These are phyloP conservation scores for Talaromyces islandicus DNA, from an alignment of 2,329 filamentous ascomycete genomes.

Conservation along the genomic window DNA sequence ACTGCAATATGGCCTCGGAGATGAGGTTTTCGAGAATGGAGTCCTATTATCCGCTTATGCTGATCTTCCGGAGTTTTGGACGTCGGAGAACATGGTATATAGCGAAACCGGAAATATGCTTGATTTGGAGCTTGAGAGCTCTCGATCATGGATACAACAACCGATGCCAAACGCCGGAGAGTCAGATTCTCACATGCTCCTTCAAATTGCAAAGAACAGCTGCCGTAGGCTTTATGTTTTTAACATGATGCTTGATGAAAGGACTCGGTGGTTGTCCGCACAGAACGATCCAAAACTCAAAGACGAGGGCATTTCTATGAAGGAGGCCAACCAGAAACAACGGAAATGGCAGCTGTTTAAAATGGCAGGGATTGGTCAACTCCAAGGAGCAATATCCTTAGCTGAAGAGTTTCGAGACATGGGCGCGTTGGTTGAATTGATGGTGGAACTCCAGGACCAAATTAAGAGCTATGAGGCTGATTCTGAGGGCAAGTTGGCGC, in stretches of 20 bases:
- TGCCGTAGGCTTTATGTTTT: slow-evolving; percentile 51
- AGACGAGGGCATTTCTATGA: slow-evolving; percentile 45
- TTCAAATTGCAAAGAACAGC: slow-evolving; percentile 47
- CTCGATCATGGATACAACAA: slow-evolving; percentile 32
- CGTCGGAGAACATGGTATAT: slow-evolving; percentile 50
- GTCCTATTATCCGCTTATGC: slow-evolving; percentile 60
- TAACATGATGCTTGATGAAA: slow-evolving; percentile 55
- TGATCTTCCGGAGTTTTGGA: slow-evolving; percentile 77
- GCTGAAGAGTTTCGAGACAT: slow-evolving; percentile 61
- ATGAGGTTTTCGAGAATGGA: slow-evolving; percentile 60
- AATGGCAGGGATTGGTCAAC: slow-evolving; percentile 47
- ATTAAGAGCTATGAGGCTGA: slow-evolving; percentile 19
- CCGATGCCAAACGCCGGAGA: slow-evolving; percentile 22
- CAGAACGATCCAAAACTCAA: slow-evolving; percentile 45
- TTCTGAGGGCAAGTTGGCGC: slow-evolving; percentile 2
- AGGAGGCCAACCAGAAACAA: slow-evolving; percentile 34
- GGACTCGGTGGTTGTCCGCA: slow-evolving; percentile 52
- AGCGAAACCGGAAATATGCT: slow-evolving; percentile 33
- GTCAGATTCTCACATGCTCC: slow-evolving; percentile 30
- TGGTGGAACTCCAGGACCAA: slow-evolving; percentile 37
- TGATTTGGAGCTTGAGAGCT: slow-evolving; percentile 35
- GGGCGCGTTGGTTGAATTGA: slow-evolving; percentile 52
- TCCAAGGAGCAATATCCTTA: slow-evolving; percentile 53
- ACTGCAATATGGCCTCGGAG: slow-evolving; percentile 64
- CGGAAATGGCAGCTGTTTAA: slow-evolving; percentile 44